phyloP scores from a whole-genome alignment of 2,329 filamentous ascomycete genomes.

The Endothia cerciana region DNA sequence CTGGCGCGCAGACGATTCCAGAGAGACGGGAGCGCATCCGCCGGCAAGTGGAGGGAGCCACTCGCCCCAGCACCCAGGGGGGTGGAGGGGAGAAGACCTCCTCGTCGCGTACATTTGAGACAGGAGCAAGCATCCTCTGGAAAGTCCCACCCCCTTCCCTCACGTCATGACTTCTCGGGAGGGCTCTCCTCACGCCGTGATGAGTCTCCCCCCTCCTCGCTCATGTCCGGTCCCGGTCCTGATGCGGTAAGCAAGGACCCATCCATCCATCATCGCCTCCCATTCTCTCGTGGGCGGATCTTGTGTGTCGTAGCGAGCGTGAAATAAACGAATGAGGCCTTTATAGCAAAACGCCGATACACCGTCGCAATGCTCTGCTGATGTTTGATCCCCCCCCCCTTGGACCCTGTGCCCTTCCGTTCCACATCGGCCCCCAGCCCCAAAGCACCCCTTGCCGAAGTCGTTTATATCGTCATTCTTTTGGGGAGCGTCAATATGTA shows the following conservation, averaged over 20 bases:
- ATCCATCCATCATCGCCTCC: neutral
- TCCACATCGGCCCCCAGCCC: too few species aligned
- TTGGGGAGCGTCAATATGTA: neutral
- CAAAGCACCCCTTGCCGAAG: neutral
- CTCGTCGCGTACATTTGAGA: neutral
- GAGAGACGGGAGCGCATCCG: too few species aligned
- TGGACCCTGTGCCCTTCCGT: neutral
- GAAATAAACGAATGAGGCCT: neutral
- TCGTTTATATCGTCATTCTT: slow-evolving; percentile 2
- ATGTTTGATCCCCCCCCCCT: neutral
- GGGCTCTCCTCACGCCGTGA: neutral
- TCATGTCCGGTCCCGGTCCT: too few species aligned
- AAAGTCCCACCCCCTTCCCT: too few species aligned
- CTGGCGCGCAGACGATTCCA: too few species aligned
- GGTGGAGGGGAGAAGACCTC: neutral
- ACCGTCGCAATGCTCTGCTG: slow-evolving; percentile 10
- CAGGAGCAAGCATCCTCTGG: neutral
- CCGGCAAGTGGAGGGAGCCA: too few species aligned
- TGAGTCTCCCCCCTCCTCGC: neutral
- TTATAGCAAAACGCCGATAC: slow-evolving; percentile 20
- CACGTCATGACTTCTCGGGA: neutral
- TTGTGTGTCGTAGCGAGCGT: slow-evolving; percentile 6
- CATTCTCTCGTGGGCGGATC: neutral
- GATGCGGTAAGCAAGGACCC: neutral
- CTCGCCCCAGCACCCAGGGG: too few species aligned